Evolutionary conservation across 2,329 filamentous ascomycete species (phyloP).

Genomic region (Paecilomyces formosus): DNA sequence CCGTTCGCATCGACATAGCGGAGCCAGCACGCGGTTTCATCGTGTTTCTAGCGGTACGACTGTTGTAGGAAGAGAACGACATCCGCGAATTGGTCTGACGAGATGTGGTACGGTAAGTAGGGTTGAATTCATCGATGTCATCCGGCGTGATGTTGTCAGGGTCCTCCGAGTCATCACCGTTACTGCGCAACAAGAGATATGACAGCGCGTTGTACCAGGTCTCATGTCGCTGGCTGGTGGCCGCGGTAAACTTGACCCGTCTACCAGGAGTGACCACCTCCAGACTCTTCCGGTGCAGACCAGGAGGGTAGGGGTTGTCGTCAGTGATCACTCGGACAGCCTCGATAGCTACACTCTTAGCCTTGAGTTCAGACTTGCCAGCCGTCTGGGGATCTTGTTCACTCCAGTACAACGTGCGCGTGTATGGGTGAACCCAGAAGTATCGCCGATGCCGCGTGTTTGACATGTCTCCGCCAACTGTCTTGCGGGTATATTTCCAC

Average conservation of each 20-base stretch:
- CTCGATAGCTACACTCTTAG: conserved; percentile 90
- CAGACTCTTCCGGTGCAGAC: conserved; percentile 88
- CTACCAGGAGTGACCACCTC: conserved; percentile 84
- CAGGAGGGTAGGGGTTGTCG: conserved; percentile 91
- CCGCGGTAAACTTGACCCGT: conserved; percentile 86
- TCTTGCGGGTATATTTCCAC: conserved; percentile 97
- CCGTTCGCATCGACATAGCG: conserved; percentile 29
- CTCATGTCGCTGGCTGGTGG: conserved; percentile 89
- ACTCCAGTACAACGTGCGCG: conserved; percentile 93
- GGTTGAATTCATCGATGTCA: conserved; percentile 75
- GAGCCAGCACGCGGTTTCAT: conserved; percentile 45
- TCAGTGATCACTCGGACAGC: conserved; percentile 86
- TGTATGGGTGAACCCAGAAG: conserved; percentile 99
- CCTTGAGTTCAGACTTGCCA: conserved; percentile 66
- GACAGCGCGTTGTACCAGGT: conserved; percentile 98
- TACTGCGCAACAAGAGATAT: conserved; percentile 76
- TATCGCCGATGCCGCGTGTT: conserved; percentile 86
- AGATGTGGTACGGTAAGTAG: conserved; percentile 49
- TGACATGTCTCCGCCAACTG: conserved; percentile 81
- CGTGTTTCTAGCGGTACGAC: conserved; percentile 60
- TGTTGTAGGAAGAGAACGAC: conserved; percentile 76
- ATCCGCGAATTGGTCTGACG: conserved; percentile 45
- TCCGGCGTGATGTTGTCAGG: conserved; percentile 51
- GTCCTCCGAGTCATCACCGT: conserved; percentile 50
- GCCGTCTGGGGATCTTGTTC: conserved; percentile 75